Evolutionary conservation across 371 early-diverging fungal species (phyloP).

Genomic region (Thermomucor indicae-seudaticae): DNA sequence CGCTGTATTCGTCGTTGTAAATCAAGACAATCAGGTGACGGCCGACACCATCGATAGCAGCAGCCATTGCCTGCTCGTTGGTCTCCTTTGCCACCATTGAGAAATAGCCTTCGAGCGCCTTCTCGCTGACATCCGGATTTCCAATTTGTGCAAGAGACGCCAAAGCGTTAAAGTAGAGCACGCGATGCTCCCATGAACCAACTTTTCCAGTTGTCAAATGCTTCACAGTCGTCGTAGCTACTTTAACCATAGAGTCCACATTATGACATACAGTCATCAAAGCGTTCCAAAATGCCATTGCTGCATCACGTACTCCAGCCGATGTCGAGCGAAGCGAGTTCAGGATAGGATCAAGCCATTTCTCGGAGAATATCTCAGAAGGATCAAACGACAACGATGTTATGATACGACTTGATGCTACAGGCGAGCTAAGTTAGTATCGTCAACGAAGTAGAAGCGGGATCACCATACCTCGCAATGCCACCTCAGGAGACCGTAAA

Average conservation of each 20-base stretch:
- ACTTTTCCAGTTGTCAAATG: constrained; percentile 54
- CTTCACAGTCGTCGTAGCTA: constrained; percentile 60
- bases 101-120: constrained; percentile 57
- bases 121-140: constrained; percentile 55
- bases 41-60: constrained; percentile 62
- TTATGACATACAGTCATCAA: constrained; percentile 48
- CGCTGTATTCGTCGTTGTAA: constrained; percentile 42
- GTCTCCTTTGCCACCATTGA: constrained; percentile 74
- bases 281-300: constrained; percentile 53
- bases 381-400: constrained; percentile 60
- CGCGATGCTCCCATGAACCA: constrained; percentile 63
- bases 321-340: constrained; percentile 69
- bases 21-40: constrained; percentile 57
- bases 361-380: constrained; percentile 54
- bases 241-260: constrained; percentile 43
- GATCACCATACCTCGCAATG: constrained; percentile 54
- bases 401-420: constrained; percentile 48
- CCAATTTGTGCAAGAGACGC: constrained; percentile 42
- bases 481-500: constrained; percentile 86
- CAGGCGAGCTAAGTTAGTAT: constrained; percentile 3
- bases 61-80: constrained; percentile 64
- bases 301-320: constrained; percentile 52
- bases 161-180: constrained; percentile 54
- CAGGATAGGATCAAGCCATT: constrained; percentile 63
- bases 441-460: not conserved